phyloP scores from a whole-genome alignment of 768 basidiomycete species.

The Collybia mongolica region DNA sequence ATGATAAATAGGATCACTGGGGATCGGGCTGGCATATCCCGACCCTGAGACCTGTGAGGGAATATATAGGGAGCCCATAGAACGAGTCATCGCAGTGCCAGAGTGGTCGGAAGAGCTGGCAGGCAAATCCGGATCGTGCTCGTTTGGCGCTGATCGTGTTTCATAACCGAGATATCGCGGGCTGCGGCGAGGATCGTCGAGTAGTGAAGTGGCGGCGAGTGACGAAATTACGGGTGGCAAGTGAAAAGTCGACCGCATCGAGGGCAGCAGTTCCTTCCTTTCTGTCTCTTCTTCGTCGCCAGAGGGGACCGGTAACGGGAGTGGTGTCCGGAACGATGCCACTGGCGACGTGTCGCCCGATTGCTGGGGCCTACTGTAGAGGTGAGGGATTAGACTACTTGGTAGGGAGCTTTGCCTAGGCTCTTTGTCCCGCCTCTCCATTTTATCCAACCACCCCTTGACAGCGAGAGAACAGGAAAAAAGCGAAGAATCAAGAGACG shows the following conservation, averaged over 20 bases:
- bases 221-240: slow-evolving; percentile 12
- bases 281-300: slow-evolving; percentile 8
- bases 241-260: slow-evolving; percentile 11
- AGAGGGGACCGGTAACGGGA: slow-evolving; percentile 8
- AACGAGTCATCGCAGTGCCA: slow-evolving; percentile 13
- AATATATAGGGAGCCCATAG: slow-evolving; percentile 14
- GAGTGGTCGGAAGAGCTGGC: slow-evolving; percentile 14
- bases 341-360: slow-evolving; percentile 20
- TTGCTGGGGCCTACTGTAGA: slow-evolving; percentile 37
- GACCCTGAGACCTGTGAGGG: slow-evolving; percentile 14
- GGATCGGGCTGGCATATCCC: slow-evolving; percentile 26
- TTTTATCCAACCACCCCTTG: slow-evolving; percentile 13
- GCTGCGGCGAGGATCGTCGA: slow-evolving; percentile 7
- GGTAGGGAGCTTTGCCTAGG: slow-evolving; percentile 48
- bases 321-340: slow-evolving; percentile 9
- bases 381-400: slow-evolving; percentile 47
- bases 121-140: slow-evolving; percentile 2
- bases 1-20: slow-evolving; percentile 29
- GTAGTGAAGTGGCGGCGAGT: slow-evolving; percentile 9
- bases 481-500: slow-evolving; percentile 14
- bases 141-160: slow-evolving; percentile 7
- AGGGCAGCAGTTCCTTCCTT: slow-evolving; percentile 10
- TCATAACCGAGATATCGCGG: slow-evolving; percentile 7
- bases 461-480: slow-evolving; percentile 13
- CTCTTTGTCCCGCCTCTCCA: slow-evolving; percentile 21